These are phyloP conservation scores for Boletus speciosus DNA, from an alignment of 768 basidiomycete genomes.

Conservation along the genomic window DNA sequence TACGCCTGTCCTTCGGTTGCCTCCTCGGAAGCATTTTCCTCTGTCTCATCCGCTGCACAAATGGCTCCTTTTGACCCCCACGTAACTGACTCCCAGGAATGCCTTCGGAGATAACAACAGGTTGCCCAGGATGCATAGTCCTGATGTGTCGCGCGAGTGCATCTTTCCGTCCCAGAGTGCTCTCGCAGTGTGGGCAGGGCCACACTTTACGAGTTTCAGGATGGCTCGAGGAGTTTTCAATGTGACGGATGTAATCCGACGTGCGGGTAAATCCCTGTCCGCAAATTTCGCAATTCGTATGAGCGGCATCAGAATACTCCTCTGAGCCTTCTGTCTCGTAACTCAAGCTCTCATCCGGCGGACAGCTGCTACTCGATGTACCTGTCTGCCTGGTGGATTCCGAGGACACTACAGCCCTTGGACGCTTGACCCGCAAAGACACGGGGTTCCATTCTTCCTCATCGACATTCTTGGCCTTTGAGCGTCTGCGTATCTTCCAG, in stretches of 20 bases:
- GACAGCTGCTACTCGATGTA: background rate
- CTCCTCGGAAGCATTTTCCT: constrained; percentile 2
- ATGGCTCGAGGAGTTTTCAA: constrained; percentile 20
- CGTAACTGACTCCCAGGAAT: background rate
- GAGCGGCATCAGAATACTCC: background rate
- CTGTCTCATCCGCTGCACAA: constrained; percentile 2
- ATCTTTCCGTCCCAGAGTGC: constrained; percentile 22
- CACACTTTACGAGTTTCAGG: constrained; percentile 26
- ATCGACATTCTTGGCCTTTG: constrained; percentile 13
- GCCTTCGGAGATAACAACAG: background rate
- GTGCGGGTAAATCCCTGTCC: constrained; percentile 16
- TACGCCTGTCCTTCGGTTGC: constrained; percentile 4
- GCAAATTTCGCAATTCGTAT: constrained; percentile 13
- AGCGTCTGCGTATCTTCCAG: constrained; percentile 5
- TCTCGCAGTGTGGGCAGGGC: constrained; percentile 22
- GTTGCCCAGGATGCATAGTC: constrained; percentile 11
- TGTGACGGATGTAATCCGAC: constrained; percentile 22
- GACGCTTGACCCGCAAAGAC: constrained; percentile 3
- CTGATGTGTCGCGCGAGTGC: constrained; percentile 25
- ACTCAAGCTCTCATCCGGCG: background rate
- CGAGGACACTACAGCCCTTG: background rate
- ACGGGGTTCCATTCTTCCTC: constrained; percentile 23
- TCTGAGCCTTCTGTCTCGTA: background rate
- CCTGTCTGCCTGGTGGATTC: background rate
- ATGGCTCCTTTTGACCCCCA: background rate